Base-by-base conservation (phyloP, 2,329 filamentous ascomycete species). In the Didymella lethalis region DNA sequence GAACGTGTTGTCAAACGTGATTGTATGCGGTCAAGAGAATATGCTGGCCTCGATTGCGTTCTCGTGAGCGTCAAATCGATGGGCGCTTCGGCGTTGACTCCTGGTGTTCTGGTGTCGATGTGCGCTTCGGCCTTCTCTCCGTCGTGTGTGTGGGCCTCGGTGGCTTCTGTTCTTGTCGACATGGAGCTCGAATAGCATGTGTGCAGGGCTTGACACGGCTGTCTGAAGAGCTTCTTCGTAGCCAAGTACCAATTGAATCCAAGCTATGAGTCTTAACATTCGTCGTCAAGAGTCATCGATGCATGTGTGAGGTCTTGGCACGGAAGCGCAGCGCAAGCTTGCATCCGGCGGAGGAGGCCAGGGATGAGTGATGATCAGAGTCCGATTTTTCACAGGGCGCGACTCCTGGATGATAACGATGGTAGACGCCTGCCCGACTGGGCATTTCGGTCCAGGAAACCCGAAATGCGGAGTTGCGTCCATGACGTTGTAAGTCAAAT, bases 1-100 rank as follows among this genome's bases (percentile, higher is more conserved):
- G 68, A 68, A 4, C 57, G 62, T 16, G 65, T 70, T 64, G 77
- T 80, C 36, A 79, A 62, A 10, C 65, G 72, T 11, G 76, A 77
- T 10, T 74, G 64, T 23, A 79, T 72, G 53, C 72, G 68, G 26
- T 51, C 63, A 6, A 72, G 49, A 1, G 63, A 48, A 40, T 61
- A 60, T 7, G 58, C 59, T 4, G 61, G 58, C 31, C 54, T 52
- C 11, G 67, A 69, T 48, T 52, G 66, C 3, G 60, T 64, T 41
- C 54, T 59, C 3, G 57, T 53, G 16, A 68, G 57, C 10, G n/a
- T 16, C 36, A 56, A 57, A 44, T 29, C 26, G 23, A 32, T 16
- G 32, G 36, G 41, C 57, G 53, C 50, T 50, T 43, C 48, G 20
- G 48, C 48, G 45, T 26, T 57, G 48, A 34, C 58, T 43, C 47